phyloP scores from a whole-genome alignment of 2,329 filamentous ascomycete genomes.

The Cephalotrichum gorgonifer region DNA sequence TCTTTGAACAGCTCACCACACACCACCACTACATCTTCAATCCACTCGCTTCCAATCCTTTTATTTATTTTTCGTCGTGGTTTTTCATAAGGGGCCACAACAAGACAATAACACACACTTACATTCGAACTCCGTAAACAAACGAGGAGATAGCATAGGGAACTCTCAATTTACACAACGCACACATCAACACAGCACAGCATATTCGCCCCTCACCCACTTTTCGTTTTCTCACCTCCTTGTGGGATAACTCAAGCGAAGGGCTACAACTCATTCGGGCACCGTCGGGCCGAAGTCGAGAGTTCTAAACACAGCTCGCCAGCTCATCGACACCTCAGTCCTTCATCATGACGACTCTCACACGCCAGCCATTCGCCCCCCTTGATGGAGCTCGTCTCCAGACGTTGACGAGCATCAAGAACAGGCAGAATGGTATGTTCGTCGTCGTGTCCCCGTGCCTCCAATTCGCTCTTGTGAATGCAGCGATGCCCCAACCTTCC shows the following conservation, averaged over 20 bases:
- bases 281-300: neutral
- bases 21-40: neutral
- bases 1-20: neutral
- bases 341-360: constrained; percentile 38
- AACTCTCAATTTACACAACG: too few species aligned
- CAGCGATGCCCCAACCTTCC: neutral
- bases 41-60: neutral
- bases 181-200: neutral
- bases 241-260: too few species aligned
- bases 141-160: neutral
- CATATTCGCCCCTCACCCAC: neutral
- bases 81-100: neutral
- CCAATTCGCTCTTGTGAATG: neutral
- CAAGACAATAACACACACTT: neutral
- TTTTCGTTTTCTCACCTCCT: neutral
- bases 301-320: neutral
- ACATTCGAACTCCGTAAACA: neutral
- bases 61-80: neutral
- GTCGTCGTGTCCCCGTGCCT: neutral
- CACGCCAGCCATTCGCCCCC: constrained; percentile 66
- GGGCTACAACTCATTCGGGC: neutral
- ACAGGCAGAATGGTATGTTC: constrained; percentile 58
- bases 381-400: constrained; percentile 61
- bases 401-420: constrained; percentile 64
- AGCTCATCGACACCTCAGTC: neutral